Base-by-base conservation (phyloP, 2,329 filamentous ascomycete species). In the Cercospora canescens region DNA sequence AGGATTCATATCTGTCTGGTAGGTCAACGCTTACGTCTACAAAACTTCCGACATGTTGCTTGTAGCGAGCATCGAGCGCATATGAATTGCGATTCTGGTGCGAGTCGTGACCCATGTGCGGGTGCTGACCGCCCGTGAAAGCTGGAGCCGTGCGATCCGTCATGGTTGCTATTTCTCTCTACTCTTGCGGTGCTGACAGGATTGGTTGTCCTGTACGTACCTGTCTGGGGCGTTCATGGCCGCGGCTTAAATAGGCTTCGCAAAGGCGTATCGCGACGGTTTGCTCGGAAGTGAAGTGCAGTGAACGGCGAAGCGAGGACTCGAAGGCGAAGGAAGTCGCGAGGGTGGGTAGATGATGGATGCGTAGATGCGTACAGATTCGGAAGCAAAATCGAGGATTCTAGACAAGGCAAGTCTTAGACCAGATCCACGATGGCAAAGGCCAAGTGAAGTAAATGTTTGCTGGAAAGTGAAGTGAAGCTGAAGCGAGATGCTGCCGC, bases 1-100 rank as follows among this genome's bases (percentile, higher is more conserved):
- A 98, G 57, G 96, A 88, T 84, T 98, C 95, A 83, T 96, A 96
- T 77, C 95, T 98, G 69, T 75, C 65, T 30, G 71, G 69, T 4
- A 67, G 45, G 70, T 81, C 77, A 78, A 69, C 55, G 57, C 64
- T 58, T 6, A 67, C 37, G 14, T 73, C 67, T 12, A 74, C 67
- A 14, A 66, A 63, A n/a, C 70, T 67, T 11, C 68, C 67, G 1
- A 67, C 57, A 56, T 69, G 69, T 45, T 70, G 71, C 6, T 66
- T 32, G 45, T 71, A 48, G 21, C 70, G 68, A 14, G 71, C 66
- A 56, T 74, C 73, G 16, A 41, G 41, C 24, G 39, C 52, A 50
- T 50, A 18, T 11, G 69, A 55, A 18, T 68, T 64, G 41, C 66
- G 65, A 34, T 67, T 69, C 50, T 52, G 32, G 65, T 67, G 24